Evolutionary conservation across 2,329 filamentous ascomycete genomes (phyloP), one percentile per base, ranked within the genome.

Genomic region (Talaromyces sp.): DNA sequence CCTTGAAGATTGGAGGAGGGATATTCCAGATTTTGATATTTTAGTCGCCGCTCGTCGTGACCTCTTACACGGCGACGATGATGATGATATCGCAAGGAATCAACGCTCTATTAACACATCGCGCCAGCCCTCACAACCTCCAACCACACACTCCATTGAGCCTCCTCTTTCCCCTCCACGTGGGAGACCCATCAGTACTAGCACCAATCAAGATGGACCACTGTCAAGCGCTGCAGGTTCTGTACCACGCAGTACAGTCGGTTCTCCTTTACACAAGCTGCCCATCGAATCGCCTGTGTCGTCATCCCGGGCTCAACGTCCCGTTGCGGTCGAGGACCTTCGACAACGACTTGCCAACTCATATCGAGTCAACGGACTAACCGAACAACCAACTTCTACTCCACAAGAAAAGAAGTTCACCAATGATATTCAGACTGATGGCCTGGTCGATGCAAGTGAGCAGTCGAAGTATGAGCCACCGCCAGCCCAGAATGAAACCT

Each of bases 21-120:
- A 84, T 5, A 83, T 93, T 6, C 85, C 88, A 0, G 85, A 90
- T 40, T 93, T 92, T 70, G 87, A 91, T 58, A 86, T 89, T 40
- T 80, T 92, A 2, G 78, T 92, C 3, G 72, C 87, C 83, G 75
- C 86, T 83, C 73, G 86, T 82, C 70, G 72, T 12, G 72, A 77
- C 54, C 63, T 78, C 1, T 70, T 79, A 4, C 75, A 77, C 54
- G 69, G 70, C 6, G 72, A 72, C 6, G 71, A 76, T n/a, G 62
- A 77, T 55, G 68, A 71, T 5, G 71, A 72, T 6, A 70, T 74
- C 11, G 54, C 37, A 25, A 66, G 67, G 8, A 66, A 69, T 2
- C 63, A 39, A 25, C 42, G 31, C 63, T 7, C 37, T 31, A 64
- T 68, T 1, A 55, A 40, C 58, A 60, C 66, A 18, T 67, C 70